Evolutionary conservation across 1,284 basidiomycete genomes (phyloP).

Genomic region (Stygiomarasmius scandens): DNA sequence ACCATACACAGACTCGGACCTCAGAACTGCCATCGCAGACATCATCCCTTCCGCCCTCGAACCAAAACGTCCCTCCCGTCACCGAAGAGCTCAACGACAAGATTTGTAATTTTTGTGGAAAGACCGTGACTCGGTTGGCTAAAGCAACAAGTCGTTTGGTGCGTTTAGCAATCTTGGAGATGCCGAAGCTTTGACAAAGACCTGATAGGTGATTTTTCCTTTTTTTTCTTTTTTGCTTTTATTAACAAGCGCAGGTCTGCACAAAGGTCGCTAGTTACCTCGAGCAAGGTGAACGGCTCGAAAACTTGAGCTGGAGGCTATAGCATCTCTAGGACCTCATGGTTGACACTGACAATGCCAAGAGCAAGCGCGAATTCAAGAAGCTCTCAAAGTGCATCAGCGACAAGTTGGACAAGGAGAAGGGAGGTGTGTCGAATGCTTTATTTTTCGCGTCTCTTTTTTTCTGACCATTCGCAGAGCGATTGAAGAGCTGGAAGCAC

Average conservation of each 20-base stretch:
- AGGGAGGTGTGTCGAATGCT: conserved; percentile 69
- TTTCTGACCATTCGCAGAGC: conserved; percentile 44
- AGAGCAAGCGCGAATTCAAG: conserved; percentile 84
- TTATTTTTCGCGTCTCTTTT: conserved; percentile 32
- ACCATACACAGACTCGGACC: too few species aligned
- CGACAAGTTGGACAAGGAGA: conserved; percentile 86
- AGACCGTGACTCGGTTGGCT: not conserved
- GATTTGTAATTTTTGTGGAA: not conserved
- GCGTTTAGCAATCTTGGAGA: conserved; percentile 85
- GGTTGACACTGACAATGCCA: conserved; percentile 84
- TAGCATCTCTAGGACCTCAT: conserved; percentile 88
- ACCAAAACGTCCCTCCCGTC: too few species aligned
- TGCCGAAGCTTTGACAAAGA: conserved; percentile 79
- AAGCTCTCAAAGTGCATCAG: conserved; percentile 83
- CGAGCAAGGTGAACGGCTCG: conserved; percentile 83
- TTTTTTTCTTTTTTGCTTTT: conserved; percentile 2
- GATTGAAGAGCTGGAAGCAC: conserved; percentile 79
- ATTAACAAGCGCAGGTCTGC: conserved; percentile 58
- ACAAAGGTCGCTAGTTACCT: conserved; percentile 84
- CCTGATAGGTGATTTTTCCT: conserved; percentile 69
- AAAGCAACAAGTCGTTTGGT: conserved; percentile 81
- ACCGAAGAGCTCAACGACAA: too few species aligned
- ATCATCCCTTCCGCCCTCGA: too few species aligned
- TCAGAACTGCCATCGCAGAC: too few species aligned
- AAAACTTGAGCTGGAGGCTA: conserved; percentile 85